phyloP scores from a whole-genome alignment of 257 asterid species.

The Salvia miltiorrhiza region DNA sequence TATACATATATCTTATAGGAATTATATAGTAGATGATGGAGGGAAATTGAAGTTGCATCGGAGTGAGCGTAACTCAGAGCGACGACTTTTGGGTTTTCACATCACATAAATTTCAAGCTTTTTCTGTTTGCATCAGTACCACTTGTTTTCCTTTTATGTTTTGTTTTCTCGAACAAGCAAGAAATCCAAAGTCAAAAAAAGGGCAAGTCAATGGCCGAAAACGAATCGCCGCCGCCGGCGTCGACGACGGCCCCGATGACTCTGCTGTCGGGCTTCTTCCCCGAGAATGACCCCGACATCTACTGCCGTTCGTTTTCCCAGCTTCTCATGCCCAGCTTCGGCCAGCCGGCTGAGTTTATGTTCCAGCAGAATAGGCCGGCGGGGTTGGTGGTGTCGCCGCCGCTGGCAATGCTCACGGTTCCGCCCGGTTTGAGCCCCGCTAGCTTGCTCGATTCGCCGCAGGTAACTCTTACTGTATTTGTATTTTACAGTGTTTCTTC shows the following conservation, averaged over 20 bases:
- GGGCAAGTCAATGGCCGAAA: slow-evolving; percentile 44
- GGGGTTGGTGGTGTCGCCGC: slow-evolving; percentile 50
- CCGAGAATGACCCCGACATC: slow-evolving; percentile 60
- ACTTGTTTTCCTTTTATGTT: background rate
- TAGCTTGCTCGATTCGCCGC: slow-evolving; percentile 74
- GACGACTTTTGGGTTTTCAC: slow-evolving; percentile 31
- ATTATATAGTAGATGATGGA: too few species aligned
- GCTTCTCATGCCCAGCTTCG: slow-evolving; percentile 44
- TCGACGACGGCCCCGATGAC: slow-evolving; percentile 71
- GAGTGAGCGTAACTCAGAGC: slow-evolving; percentile 6
- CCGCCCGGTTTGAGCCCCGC: slow-evolving; percentile 84
- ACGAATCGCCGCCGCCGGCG: slow-evolving; percentile 27
- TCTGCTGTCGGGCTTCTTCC: slow-evolving; percentile 61
- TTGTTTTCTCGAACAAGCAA: background rate
- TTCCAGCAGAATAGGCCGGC: slow-evolving; percentile 54
- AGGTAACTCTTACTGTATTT: too few species aligned
- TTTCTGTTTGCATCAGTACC: too few species aligned
- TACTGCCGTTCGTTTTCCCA: slow-evolving; percentile 77
- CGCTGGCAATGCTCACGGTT: slow-evolving; percentile 45
- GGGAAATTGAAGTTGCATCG: too few species aligned
- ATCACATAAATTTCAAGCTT: background rate
- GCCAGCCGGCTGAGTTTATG: slow-evolving; percentile 31
- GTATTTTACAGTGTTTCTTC: too few species aligned
- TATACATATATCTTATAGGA: too few species aligned
- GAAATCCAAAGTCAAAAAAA: slow-evolving; percentile 20